Evolutionary conservation across 1,284 basidiomycete species (phyloP), one percentile per base, ranked within the genome.

Genomic region (Leccinum colubrinum): DNA sequence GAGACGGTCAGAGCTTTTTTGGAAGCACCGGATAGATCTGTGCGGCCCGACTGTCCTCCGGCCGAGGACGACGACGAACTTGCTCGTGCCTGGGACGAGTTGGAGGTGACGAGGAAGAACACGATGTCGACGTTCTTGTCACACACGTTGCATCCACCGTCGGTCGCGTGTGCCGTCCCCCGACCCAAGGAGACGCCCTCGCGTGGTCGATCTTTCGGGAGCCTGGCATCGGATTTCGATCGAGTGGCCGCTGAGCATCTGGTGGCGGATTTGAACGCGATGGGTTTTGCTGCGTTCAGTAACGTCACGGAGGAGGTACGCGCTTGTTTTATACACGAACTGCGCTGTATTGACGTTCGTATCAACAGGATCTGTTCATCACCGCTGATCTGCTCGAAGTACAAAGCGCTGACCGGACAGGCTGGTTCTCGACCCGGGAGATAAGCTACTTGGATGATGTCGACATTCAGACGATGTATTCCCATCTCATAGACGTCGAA

Each of bases 351-450:
- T 67, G 53, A 67, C 55, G 37, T 53, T 46, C 61, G 56, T 48
- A 41, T 14, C 65, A 11, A 65, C 27, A 88, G 88, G 91, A 93
- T 74, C 77, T 93, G 43, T 87, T 90, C 67, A 79, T 86, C 55
- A 86, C 88, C 15, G 82, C 85, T 4, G 91, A 94, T 71, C 76
- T 93, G 17, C 79, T 94, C 14, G 91, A 94, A 72, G 83, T 90
- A 1, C 91, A 93, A 72, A 87, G 84, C 4, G 83, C 84, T 15
- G 91, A 94, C 71, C 83, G 85, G 39, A 86, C 84, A 3, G 91
- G 88, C 2, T 94, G 91, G 91, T 90, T 90, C 74, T 78, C 82
- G 8, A 66, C 77, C 41, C 80, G 84, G 62, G 90, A 92, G 35
- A 70, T 76, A 1, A 75, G 72, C 37, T 75, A 79, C 1, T 71